phyloP scores from a whole-genome alignment of 2,329 filamentous ascomycete genomes.

The Neofusicoccum ribis region DNA sequence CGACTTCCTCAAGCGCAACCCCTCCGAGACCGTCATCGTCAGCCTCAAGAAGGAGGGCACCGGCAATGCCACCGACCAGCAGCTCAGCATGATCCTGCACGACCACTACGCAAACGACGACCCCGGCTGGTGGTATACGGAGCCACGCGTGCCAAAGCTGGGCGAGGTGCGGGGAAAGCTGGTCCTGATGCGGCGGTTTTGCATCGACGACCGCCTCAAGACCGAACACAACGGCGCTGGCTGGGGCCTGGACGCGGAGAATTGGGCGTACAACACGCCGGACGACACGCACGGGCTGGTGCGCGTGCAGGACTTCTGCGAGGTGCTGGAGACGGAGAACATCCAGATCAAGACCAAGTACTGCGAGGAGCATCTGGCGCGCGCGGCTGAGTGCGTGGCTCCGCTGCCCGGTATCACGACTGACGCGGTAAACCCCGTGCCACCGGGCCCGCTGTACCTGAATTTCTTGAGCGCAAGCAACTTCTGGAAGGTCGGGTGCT shows the following conservation, averaged over 20 bases:
- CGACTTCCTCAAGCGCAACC: conserved; percentile 73
- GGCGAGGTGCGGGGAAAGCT: conserved; percentile 80
- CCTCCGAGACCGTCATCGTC: conserved; percentile 79
- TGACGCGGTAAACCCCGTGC: conserved; percentile 42
- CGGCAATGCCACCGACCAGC: conserved; percentile 74
- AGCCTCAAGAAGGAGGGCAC: conserved; percentile 89
- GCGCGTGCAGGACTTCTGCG: conserved; percentile 93
- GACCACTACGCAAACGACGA: conserved; percentile 65
- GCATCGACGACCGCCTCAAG: conserved; percentile 58
- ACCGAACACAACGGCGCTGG: conserved; percentile 50
- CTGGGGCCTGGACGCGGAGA: conserved; percentile 60
- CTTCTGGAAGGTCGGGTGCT: conserved; percentile 89
- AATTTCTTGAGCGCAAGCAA: conserved; percentile 92
- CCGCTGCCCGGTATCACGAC: conserved; percentile 43
- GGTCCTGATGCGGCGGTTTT: conserved; percentile 80
- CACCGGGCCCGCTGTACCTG: conserved; percentile 69
- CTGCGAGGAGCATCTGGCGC: conserved; percentile 72
- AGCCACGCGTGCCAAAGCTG: conserved; percentile 73
- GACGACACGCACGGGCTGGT: conserved; percentile 73
- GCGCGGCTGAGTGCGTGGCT: conserved; percentile 51
- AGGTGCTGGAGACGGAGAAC: conserved; percentile 71
- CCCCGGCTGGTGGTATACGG: conserved; percentile 73
- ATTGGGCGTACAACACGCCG: conserved; percentile 87
- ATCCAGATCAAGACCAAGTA: conserved; percentile 80
- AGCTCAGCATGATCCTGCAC: conserved; percentile 72